Base-by-base conservation (phyloP, 2,329 filamentous ascomycete species). In the Fusarium citri region DNA sequence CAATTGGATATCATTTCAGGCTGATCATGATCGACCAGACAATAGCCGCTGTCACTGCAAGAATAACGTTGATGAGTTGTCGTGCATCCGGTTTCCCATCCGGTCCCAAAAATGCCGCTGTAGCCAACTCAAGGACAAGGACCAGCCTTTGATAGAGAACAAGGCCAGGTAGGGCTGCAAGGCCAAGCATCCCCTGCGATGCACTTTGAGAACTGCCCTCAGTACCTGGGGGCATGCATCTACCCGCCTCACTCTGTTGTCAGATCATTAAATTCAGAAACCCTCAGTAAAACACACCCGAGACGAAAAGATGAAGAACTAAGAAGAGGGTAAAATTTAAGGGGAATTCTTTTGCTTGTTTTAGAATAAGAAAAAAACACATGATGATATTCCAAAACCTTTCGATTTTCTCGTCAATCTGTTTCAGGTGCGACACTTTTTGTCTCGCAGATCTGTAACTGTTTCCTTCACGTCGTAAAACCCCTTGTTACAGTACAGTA, bases 11-110 rank as follows among this genome's bases (percentile, higher is more conserved):
- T 15, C 18, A 10, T 22, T 30, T 6, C 15, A 26, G 15, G 1
- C 41, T 47, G 6, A 20, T 22, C 18, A 57, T 42, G n/a, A 51
- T 51, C 22, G 12, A 20, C 22, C 11, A 25, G 22, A 2, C 18
- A 23, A 49, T 26, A 15, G 26, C 8, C 23, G 6, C 18, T 25
- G 11, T 9, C 4, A 16, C 22, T 34, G 11, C 15, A 34, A n/a
- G 10, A 28, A 18, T 26, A 18, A 46, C 34, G 43, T n/a, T 43
- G 50, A 49, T 70, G 66, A 70, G 56, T 51, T 70, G 58, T 68
- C 28, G 15, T 59, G 58, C 63, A 68, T 71, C 63, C 67, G 63
- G 66, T 68, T 42, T 22, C 20, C 43, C 41, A 71, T 22, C 67
- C 67, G 54, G 54, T 56, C 57, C 25, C 41, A 47, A 55, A 55